phyloP scores from a whole-genome alignment of 257 asterid genomes.

The Echium plantagineum region DNA sequence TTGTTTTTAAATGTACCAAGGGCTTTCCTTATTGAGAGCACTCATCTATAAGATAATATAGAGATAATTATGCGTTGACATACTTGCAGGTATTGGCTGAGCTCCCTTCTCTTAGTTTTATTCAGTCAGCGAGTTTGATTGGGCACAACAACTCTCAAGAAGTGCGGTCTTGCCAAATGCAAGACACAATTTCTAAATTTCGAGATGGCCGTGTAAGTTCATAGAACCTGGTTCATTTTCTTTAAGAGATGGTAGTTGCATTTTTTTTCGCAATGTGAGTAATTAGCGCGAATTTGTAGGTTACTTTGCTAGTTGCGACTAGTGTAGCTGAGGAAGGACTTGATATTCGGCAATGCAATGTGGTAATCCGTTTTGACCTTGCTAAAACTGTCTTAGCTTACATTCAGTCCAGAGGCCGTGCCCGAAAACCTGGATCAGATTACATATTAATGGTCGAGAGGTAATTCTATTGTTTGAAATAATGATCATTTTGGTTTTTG shows the following conservation, averaged over 20 bases:
- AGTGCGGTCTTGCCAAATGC: slow-evolving; percentile 96
- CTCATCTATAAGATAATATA: slow-evolving; percentile 12
- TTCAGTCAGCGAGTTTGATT: slow-evolving; percentile 86
- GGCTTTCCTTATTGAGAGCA: background rate
- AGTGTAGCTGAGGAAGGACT: slow-evolving; percentile 99
- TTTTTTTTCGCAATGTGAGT: slow-evolving; percentile 1
- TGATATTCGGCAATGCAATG: slow-evolving; percentile 98
- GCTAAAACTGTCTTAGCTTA: slow-evolving; percentile 97
- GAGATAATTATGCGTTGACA: slow-evolving; percentile 13
- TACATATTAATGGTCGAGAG: slow-evolving; percentile 99
- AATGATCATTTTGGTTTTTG: slow-evolving; percentile 8
- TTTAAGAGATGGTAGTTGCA: background rate
- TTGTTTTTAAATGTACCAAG: slow-evolving; percentile 5
- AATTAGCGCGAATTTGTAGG: slow-evolving; percentile 35
- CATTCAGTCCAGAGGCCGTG: slow-evolving; percentile 99
- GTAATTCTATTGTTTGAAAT: slow-evolving; percentile 27
- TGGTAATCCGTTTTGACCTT: slow-evolving; percentile 97
- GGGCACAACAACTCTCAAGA: slow-evolving; percentile 98
- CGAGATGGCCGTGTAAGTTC: slow-evolving; percentile 94
- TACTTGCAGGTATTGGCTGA: slow-evolving; percentile 68
- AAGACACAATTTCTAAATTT: slow-evolving; percentile 84
- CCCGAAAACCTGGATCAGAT: slow-evolving; percentile 97
- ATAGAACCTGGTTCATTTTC: background rate
- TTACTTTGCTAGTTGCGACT: slow-evolving; percentile 92
- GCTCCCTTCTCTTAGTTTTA: slow-evolving; percentile 86